Base-by-base conservation (phyloP, 2,329 filamentous ascomycete genomes). In the Exophiala spinifera region DNA sequence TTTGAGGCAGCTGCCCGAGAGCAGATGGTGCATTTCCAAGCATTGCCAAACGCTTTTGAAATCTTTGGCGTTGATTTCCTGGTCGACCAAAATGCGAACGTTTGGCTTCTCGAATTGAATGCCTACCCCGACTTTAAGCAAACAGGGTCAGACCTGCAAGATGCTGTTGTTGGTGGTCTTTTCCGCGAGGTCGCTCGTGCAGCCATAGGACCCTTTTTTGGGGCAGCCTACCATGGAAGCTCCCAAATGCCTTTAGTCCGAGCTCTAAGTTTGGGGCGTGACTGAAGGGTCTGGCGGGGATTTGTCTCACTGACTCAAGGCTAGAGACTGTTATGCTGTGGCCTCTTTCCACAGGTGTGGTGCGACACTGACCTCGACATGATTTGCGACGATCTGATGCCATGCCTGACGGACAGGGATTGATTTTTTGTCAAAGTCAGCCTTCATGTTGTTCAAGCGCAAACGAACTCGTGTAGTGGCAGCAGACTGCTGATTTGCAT, bases 51-150 rank as follows among this genome's bases (percentile, higher is more conserved):
- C 69, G 89, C 87, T 0, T 97, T 97, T 67, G 94, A 99, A 75
- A 76, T 95, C 6, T 99, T 88, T 69, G 94, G 94, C 0, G 71
- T 97, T 39, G 94, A 99, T 69, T 99, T 94, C 67, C 70, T 99
- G 65, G 85, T 96, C 8, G 89, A 91, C 65, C 78, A 68, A 0
- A 65, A 69, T 7, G 85, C 83, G 0, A 77, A 66, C 3, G 81
- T 84, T 3, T 96, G 85, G 84, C 69, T 99, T 65, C 75, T 99
- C 53, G 94, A 99, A 75, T 82, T 95, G 28, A 99, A 99, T 75
- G 89, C 92, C 0, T 99, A 95, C 72, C 94, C 94, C 8, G 94
- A 99, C 74, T 97, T 97, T 67, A 85, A 82, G 66, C 92, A 97
- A 81, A 96, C 91, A 14, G 94, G 94, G 0, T 79, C 80, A 6